A percentile compares a stretch with the other conserved stretches of the same genome.
These are phyloP conservation scores for Pythium aphanidermatum DNA, from an alignment of 352 stramenopile genomes.

Conservation along the genomic window DNA sequence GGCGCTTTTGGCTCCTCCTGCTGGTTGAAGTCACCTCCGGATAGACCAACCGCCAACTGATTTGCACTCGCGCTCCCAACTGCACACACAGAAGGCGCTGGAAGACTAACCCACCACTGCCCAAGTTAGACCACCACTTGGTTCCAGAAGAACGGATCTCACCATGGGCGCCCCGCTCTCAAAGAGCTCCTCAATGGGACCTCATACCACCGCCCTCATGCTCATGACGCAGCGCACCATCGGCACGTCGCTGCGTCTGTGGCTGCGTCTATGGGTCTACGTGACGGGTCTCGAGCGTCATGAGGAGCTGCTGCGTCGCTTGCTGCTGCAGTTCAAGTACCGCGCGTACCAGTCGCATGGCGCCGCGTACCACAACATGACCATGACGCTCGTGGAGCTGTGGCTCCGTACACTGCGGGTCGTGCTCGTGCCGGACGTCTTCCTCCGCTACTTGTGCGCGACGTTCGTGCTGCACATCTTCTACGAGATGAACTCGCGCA, in stretches of 20 bases:
- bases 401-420: constrained; percentile 64
- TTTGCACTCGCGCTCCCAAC: too few relatives aligned
- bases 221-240: constrained; percentile 17
- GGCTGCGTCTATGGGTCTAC: constrained; percentile 79
- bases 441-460: constrained; percentile 66
- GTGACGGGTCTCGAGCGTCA: constrained; percentile 62
- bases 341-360: constrained; percentile 27
- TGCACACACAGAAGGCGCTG: neutral
- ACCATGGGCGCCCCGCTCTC: constrained; percentile 17
- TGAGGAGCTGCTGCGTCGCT: constrained; percentile 35
- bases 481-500: constrained; percentile 57
- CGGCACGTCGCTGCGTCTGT: constrained; percentile 35
- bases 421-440: constrained; percentile 74
- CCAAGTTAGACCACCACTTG: too few relatives aligned
- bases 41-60: too few relatives aligned
- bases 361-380: constrained; percentile 44
- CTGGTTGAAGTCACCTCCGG: constrained; percentile 20
- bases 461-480: constrained; percentile 76
- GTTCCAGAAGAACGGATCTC: too few relatives aligned
- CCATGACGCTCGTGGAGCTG: constrained; percentile 63
- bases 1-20: too few relatives aligned
- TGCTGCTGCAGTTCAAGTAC: constrained; percentile 51
- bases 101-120: constrained; percentile 3
- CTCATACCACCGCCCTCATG: constrained; percentile 12
- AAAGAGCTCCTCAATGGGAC: constrained; percentile 1